Percentiles rank a stretch among this genome's conserved stretches.
phyloP scores from a whole-genome alignment of 306 rosid species.

The Prosopis cineraria region DNA sequence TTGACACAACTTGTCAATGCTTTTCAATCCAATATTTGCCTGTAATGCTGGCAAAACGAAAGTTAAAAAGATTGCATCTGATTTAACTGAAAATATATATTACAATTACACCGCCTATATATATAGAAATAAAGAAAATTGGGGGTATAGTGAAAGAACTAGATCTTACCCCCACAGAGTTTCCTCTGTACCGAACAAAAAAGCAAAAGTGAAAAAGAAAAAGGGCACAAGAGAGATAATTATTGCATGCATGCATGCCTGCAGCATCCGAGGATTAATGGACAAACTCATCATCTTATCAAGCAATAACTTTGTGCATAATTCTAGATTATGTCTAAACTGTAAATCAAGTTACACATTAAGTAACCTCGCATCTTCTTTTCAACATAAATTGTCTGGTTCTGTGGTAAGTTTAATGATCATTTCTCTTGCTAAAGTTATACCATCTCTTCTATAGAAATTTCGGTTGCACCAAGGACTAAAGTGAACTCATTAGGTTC shows the following conservation, averaged over 20 bases:
- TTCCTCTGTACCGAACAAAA: neutral
- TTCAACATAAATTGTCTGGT: neutral
- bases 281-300: neutral
- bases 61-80: too few species aligned
- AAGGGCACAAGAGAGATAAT: neutral
- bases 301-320: neutral
- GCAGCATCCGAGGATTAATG: neutral
- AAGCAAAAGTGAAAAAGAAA: neutral
- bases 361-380: neutral
- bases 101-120: too few species aligned
- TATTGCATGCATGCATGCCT: neutral
- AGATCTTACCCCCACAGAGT: neutral
- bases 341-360: neutral
- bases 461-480: neutral
- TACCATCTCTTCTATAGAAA: neutral
- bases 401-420: neutral
- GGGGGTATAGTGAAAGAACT: neutral
- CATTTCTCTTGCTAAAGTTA: neutral
- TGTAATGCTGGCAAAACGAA: too few species aligned
- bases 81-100: too few species aligned
- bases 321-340: neutral
- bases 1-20: too few species aligned
- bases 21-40: too few species aligned
- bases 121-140: too few species aligned
- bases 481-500: neutral